Evolutionary conservation across 2,329 filamentous ascomycete species (phyloP), one percentile per base, ranked within the genome.

Genomic region (Apiospora phragmitis): DNA sequence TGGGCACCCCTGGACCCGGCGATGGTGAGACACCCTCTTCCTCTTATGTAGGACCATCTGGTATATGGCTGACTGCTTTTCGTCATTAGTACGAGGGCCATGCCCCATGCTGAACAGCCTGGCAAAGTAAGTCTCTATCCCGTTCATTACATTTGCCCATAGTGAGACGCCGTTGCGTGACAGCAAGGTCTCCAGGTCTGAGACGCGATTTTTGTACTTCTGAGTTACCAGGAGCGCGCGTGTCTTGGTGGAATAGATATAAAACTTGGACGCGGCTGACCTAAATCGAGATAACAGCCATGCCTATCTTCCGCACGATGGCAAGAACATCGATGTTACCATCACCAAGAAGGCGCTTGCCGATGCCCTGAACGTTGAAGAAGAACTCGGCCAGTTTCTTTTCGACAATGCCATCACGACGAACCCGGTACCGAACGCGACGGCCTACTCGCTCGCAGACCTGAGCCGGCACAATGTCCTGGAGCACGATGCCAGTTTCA

Each of bases 401-500:
- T 67, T 35, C n/a, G 41, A 43, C 16, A 29, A 67, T 3, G 65
- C 32, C 16, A 21, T 67, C 16, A 45, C 21, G 3, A 67, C 65
- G 16, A 71, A 73, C 41, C 12, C n/a, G 12, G 59, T 16, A 47
- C 9, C 65, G 8, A 47, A 47, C n/a, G 65, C 65, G 26, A 67
- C 65, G 26, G 26, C 24, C 11, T 65, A 68, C 62, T 65, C 29
- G 12, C 76, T 76, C 68, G 80, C 86, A 62, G 77, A 85, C 18
- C 81, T 87, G 12, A 83, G 82, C 68, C 78, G 77, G 0, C 85
- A 87, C 77, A 84, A 85, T 69, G 75, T 87, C 21, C 76, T 87
- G 7, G 85, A 87, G 70, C 85, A 87, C 69, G 85, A 87, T 68
- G 85, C 82, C 9, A 86, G 84, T 71, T 69, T 85, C 35, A 62